These are phyloP conservation scores for Asterophora parasitica DNA, from an alignment of 768 basidiomycete genomes.

Conservation along the genomic window DNA sequence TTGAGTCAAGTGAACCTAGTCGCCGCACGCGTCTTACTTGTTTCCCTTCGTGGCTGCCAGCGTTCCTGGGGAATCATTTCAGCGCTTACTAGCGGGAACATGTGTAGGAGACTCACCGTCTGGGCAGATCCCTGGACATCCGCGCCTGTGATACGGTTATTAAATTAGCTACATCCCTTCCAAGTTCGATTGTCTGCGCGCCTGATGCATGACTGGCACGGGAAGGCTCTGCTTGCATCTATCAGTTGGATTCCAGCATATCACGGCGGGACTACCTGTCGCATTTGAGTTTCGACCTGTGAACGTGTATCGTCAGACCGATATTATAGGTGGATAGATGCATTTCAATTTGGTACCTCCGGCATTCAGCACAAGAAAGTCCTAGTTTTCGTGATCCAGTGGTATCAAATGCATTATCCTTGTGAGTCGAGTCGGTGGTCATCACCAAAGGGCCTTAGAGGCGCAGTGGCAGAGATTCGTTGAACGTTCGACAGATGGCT, in stretches of 20 bases:
- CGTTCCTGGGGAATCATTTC: conserved; percentile 28
- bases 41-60: conserved; percentile 53
- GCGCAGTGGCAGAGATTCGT: no score
- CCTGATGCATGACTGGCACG: conserved; percentile 51
- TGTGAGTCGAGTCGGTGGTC: conserved; percentile 8
- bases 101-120: conserved; percentile 31
- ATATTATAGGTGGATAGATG: not conserved
- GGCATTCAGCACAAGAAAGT: conserved; percentile 50
- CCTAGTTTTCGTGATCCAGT: conserved; percentile 31
- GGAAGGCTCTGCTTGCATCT: conserved; percentile 35
- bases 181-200: conserved; percentile 8
- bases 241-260: conserved; percentile 4
- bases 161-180: not conserved
- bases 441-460: not conserved
- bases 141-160: conserved; percentile 28
- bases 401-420: conserved; percentile 12
- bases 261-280: conserved; percentile 30
- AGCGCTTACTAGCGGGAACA: conserved; percentile 1
- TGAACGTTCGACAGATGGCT: not conserved
- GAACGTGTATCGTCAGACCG: conserved; percentile 1
- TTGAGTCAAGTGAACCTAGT: not conserved
- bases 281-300: conserved; percentile 51
- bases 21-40: conserved; percentile 31
- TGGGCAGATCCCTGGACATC: conserved; percentile 49
- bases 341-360: conserved; percentile 28